These are phyloP conservation scores for Cytidiella melzeri DNA, from an alignment of 768 basidiomycete species.

Conservation along the genomic window DNA sequence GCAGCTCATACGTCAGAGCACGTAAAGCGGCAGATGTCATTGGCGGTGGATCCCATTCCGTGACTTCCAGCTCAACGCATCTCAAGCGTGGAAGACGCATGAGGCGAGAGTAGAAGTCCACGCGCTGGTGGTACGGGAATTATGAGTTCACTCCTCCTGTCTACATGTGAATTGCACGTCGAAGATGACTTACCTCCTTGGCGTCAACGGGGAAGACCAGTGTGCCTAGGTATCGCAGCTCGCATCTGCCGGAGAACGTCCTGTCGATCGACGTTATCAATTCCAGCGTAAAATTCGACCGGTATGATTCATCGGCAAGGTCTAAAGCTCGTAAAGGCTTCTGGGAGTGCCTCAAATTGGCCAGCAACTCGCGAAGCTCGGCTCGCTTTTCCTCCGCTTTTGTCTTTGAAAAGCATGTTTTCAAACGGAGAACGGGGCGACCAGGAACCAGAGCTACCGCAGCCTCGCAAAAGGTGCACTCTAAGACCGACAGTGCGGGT, in stretches of 20 bases:
- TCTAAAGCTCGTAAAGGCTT: slow-evolving; percentile 46
- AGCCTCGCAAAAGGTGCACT: slow-evolving; percentile 66
- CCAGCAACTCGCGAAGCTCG: slow-evolving; percentile 45
- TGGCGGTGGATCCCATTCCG: slow-evolving; percentile 59
- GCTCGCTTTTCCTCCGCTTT: slow-evolving; percentile 40
- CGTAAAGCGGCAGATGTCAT: slow-evolving; percentile 45
- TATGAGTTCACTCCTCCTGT: neutral
- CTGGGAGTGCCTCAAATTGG: slow-evolving; percentile 40
- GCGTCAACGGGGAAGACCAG: slow-evolving; percentile 57
- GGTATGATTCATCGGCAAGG: slow-evolving; percentile 56
- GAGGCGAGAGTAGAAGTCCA: slow-evolving; percentile 55
- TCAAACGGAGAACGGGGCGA: slow-evolving; percentile 55
- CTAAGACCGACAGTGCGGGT: slow-evolving; percentile 45
- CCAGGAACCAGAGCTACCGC: slow-evolving; percentile 49
- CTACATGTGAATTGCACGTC: slow-evolving; percentile 1
- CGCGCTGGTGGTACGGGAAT: slow-evolving; percentile 36
- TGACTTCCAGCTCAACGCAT: slow-evolving; percentile 58
- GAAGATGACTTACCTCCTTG: slow-evolving; percentile 37
- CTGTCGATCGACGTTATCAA: slow-evolving; percentile 39
- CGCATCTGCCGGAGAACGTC: slow-evolving; percentile 25
- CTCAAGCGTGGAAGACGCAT: slow-evolving; percentile 45
- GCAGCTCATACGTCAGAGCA: slow-evolving; percentile 53
- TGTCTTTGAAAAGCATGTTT: slow-evolving; percentile 63
- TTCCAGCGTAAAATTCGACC: slow-evolving; percentile 46
- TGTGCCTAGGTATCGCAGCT: slow-evolving; percentile 56